Base-by-base conservation (phyloP, 305 asterid species). In the Ajuga reptans region DNA sequence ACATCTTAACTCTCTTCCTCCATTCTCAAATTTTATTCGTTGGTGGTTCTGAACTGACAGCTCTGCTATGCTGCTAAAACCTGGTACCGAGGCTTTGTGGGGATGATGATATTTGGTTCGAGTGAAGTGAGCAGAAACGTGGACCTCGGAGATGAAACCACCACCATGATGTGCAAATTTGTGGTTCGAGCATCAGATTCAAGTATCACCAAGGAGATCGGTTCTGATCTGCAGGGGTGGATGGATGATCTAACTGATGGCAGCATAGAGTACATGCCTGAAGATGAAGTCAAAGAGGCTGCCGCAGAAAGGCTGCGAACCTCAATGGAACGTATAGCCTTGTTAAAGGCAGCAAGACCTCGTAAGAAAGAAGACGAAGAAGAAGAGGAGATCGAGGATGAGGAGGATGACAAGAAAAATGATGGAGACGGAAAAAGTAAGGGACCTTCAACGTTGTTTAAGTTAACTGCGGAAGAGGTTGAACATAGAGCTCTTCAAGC, bases 31-130 rank as follows among this genome's bases (percentile, higher is more conserved):
- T n/a, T 52, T 56, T 4, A 41, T 14, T 9, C 49, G 18, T 46
- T 78, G 24, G 31, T 55, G 74, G 52, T 50, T 36, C 36, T 57
- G 74, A 31, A 55, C 84, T 88, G 95, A 63, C 84, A 90, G 97
- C 84, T 86, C 17, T 90, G 97, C 77, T 90, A 86, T 62, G 97
- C 97, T 67, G 96, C 97, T 56, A 90, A 86, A 83, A 88, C 97
- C 2, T 90, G 94, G 96, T 81, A 85, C 10, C 90, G 97, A 62
- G 97, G 96, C 50, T 90, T 88, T 67, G 73, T 90, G 41, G 97
- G 97, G 24, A 82, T 90, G 97, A 90, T 90, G 97, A 83, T 90
- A 7, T 90, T 88, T 61, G 97, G 96, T n/a, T 85, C 97, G 10
- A 90, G 96, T 64, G 97, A 90, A 80, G 97, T 90, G 64, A 90